These are phyloP conservation scores for Scolecobasidium constrictum DNA, from an alignment of 2,329 filamentous ascomycete species.

Conservation along the genomic window DNA sequence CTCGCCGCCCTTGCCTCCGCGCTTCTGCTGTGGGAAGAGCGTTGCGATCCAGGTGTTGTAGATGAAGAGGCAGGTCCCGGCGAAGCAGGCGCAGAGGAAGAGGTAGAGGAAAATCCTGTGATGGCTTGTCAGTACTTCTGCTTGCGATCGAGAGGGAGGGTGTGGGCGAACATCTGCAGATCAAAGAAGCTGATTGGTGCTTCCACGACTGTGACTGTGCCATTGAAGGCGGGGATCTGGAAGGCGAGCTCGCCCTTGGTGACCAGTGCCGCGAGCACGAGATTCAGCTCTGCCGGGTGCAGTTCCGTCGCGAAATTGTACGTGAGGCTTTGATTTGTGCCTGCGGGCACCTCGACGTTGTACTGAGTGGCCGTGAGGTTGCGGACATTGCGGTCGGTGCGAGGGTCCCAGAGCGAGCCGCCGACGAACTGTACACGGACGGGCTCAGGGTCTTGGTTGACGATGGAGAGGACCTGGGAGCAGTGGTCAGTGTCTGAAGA, in stretches of 20 bases:
- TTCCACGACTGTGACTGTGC: slow-evolving; percentile 78
- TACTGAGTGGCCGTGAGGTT: slow-evolving; percentile 72
- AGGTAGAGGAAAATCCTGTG: slow-evolving; percentile 95
- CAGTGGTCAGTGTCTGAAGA: slow-evolving; percentile 22
- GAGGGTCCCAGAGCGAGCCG: slow-evolving; percentile 54
- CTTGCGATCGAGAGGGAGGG: slow-evolving; percentile 7
- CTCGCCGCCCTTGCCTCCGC: slow-evolving; percentile 51
- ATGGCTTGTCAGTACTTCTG: too few relatives aligned
- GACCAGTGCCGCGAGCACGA: slow-evolving; percentile 69
- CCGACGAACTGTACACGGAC: slow-evolving; percentile 67
- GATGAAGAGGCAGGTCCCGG: slow-evolving; percentile 81
- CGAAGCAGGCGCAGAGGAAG: slow-evolving; percentile 70
- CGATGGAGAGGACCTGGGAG: slow-evolving; percentile 55
- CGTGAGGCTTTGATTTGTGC: slow-evolving; percentile 63
- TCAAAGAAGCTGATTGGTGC: slow-evolving; percentile 85
- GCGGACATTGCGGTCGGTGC: slow-evolving; percentile 50
- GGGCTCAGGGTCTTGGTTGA: slow-evolving; percentile 69
- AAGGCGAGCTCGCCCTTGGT: slow-evolving; percentile 57
- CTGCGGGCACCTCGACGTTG: slow-evolving; percentile 60
- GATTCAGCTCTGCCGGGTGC: slow-evolving; percentile 77
- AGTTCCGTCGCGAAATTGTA: slow-evolving; percentile 85
- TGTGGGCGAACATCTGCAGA: slow-evolving; percentile 70
- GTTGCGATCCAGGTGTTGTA: slow-evolving; percentile 97
- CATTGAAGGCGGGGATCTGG: slow-evolving; percentile 71
- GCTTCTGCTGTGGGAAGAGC: slow-evolving; percentile 77